Evolutionary conservation across 768 basidiomycete genomes (phyloP).

Genomic region (Tulasnella sp.): DNA sequence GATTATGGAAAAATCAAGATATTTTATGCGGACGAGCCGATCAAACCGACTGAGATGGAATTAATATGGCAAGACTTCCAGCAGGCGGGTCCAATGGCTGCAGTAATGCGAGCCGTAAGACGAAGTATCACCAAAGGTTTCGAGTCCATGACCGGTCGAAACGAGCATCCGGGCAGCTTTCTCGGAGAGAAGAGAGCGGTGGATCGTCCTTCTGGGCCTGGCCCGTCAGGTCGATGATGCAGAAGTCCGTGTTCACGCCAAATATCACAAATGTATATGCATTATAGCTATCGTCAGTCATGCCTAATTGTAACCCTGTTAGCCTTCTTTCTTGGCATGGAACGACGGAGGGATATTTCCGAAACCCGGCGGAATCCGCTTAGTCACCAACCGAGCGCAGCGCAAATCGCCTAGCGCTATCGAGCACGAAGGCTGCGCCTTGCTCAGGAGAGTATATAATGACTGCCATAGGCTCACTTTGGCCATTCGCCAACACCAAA

Average conservation of each 20-base stretch:
- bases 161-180: background rate
- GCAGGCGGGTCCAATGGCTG: background rate
- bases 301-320: too few relatives aligned
- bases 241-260: background rate
- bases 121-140: background rate
- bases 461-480: background rate
- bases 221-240: background rate
- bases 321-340: background rate
- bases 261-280: too few relatives aligned
- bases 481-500: background rate
- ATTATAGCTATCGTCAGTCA: too few relatives aligned
- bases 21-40: slow-evolving; percentile 10
- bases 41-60: background rate
- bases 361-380: background rate
- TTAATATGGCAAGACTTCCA: background rate
- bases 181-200: background rate
- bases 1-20: background rate
- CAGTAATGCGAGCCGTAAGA: background rate
- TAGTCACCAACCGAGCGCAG: background rate
- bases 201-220: background rate
- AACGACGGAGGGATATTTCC: background rate
- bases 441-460: background rate
- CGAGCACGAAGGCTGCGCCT: background rate
- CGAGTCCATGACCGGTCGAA: background rate
- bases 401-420: background rate